Evolutionary conservation across 208 protist genomes (phyloP), one percentile per base, ranked within the genome.

Genomic region (Balamuthia mandrillaris): DNA sequence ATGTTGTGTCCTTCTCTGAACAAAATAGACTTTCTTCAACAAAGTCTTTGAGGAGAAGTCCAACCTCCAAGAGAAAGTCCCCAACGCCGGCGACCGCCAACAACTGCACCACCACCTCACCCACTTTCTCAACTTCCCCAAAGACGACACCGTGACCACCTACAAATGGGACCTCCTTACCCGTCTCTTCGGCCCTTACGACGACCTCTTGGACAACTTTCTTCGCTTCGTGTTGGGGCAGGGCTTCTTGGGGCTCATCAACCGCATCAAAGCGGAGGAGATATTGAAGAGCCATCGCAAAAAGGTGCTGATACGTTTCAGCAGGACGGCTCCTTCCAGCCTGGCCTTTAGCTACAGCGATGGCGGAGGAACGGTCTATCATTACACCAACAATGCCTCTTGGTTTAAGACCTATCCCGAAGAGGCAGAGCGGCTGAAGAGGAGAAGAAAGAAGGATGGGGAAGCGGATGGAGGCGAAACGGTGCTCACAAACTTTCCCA

Each of bases 271-370:
- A 41, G 63, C 47, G 63, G 35, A 72, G 37, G 1, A 75, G 52
- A 75, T 75, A 35, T 51, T 75, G 41, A 75, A 75, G 42, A 33
- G 52, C n/a, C 52, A 75, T 18, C 65, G 42, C n/a, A 75, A 75
- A 24, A 37, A 75, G 9, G 65, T 75, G 41, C 65, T 75, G 27
- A 75, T 75, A 37, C 65, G 65, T 24, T 75, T 75, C 42, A 75
- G 65, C 21, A 37, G 65, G 9, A 75, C 65, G 0, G 65, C 65
- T 6, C 65, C 65, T 37, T 44, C 52, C 18, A 37, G 45, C n/a
- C 33, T 29, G 16, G 10, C 56, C 10, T 29, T 29, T 7, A 9
- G n/a, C 14, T 63, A 35, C 14, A n/a, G n/a, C n/a, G n/a, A n/a
- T n/a, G n/a, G n/a, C n/a, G n/a, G n/a, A n/a, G n/a, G n/a, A n/a